A percentile compares a stretch with the other conserved stretches of the same genome.
These are phyloP conservation scores for Thamnidium elegans DNA, from an alignment of 192 early-diverging fungal genomes.

Conservation along the genomic window DNA sequence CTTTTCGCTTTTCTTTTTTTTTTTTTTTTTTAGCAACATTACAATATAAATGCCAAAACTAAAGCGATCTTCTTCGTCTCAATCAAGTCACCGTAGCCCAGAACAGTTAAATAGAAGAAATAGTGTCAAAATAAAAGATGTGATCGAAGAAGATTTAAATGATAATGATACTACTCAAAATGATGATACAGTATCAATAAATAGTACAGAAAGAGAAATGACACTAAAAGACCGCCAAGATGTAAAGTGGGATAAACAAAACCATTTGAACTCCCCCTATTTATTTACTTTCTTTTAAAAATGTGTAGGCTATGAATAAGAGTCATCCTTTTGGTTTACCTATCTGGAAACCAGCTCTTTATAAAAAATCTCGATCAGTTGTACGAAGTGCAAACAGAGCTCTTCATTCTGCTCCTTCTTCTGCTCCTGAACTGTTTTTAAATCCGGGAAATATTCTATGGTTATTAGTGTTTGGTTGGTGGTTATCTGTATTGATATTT, in stretches of 20 bases:
- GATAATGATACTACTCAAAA: neutral
- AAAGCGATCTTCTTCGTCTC: conserved; percentile 1
- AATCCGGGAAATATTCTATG: conserved; percentile 87
- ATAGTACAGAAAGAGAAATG: conserved; percentile 42
- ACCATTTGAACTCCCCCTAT: too few species aligned
- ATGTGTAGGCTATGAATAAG: conserved; percentile 67
- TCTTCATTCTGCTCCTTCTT: conserved; percentile 71
- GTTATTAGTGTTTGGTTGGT: conserved; percentile 88
- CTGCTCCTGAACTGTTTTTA: conserved; percentile 60
- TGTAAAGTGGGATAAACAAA: conserved; percentile 30
- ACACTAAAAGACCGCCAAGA: conserved; percentile 59
- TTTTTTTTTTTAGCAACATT: neutral
- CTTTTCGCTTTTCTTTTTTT: neutral
- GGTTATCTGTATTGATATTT: conserved; percentile 68
- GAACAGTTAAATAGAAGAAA: neutral
- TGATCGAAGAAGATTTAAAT: neutral
- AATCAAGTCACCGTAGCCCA: neutral
- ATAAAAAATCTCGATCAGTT: conserved; percentile 89
- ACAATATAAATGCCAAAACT: neutral
- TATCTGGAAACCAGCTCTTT: conserved; percentile 97
- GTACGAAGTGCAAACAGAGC: conserved; percentile 75
- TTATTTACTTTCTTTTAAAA: neutral
- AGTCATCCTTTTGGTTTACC: conserved; percentile 91
- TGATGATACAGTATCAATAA: conserved; percentile 12
- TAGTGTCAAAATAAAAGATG: neutral